Percentiles rank a stretch among this genome's conserved stretches.
Evolutionary conservation across 2,329 filamentous ascomycete species (phyloP).

Genomic region (Neofusicoccum umdonicola): DNA sequence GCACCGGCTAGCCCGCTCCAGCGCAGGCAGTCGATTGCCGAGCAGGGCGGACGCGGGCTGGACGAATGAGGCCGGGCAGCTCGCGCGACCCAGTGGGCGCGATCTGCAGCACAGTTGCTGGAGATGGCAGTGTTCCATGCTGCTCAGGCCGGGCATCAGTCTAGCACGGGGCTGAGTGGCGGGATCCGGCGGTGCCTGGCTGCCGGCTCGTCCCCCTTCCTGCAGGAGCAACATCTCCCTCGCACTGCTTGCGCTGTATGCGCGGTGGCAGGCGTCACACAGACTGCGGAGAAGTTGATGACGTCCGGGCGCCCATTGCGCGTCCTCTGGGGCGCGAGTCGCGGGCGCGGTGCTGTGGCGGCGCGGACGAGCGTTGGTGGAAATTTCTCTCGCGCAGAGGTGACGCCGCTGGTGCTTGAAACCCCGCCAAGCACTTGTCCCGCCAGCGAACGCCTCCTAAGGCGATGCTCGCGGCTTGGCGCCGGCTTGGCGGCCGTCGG

Average conservation of each 20-base stretch:
- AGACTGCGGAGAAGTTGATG: not conserved
- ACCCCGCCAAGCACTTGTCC: constrained; percentile 4
- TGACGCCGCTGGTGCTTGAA: not conserved
- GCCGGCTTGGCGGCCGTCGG: not conserved
- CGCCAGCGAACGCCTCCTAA: not conserved
- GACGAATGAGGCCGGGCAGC: not conserved
- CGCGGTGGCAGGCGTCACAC: not conserved
- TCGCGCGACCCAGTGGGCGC: not conserved
- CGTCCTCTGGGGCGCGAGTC: not conserved
- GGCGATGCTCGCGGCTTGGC: not conserved
- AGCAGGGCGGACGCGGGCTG: not conserved
- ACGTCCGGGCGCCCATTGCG: constrained; percentile 5
- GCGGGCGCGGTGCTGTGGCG: not conserved
- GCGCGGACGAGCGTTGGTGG: not conserved
- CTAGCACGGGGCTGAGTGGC: no score
- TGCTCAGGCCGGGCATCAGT: no score
- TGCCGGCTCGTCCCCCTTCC: no score
- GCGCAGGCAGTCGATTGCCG: not conserved
- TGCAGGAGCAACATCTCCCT: no score
- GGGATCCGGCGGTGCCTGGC: no score
- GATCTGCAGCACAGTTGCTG: constrained; percentile 2
- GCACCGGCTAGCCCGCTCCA: not conserved
- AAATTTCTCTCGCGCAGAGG: not conserved
- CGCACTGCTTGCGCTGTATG: not conserved
- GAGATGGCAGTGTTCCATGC: not conserved